A percentile compares a stretch with the other conserved stretches of the same genome.
Conservation (phyloP, 2,329 filamentous ascomycete genomes). For the Alternaria longipes region DNA sequence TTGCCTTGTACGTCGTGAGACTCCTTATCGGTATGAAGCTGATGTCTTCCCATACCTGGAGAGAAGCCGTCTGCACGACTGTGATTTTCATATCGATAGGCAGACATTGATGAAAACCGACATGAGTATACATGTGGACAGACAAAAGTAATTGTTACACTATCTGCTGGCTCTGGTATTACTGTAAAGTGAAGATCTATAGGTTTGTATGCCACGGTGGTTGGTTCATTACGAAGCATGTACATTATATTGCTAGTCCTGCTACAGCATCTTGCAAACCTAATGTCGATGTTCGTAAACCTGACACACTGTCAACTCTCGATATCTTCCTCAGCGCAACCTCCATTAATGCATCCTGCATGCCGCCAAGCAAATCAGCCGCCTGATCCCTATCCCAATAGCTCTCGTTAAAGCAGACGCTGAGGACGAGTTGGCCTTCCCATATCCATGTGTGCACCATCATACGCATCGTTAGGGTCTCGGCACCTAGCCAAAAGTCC, state of each 20-base stretch:
- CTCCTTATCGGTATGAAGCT: too few relatives aligned
- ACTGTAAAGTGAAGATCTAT: too few relatives aligned
- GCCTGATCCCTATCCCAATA: constrained; percentile 31
- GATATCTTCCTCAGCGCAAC: constrained; percentile 12
- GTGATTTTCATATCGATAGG: too few relatives aligned
- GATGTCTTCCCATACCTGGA: too few relatives aligned
- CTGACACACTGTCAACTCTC: neutral
- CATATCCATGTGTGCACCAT: constrained; percentile 39
- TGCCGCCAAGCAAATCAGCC: constrained; percentile 20
- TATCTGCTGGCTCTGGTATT: too few relatives aligned
- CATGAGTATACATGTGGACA: too few relatives aligned
- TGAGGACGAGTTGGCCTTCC: constrained; percentile 30
- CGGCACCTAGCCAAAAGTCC: constrained; percentile 36
- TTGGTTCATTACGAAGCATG: too few relatives aligned
- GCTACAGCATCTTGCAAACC: neutral
- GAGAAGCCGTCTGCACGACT: too few relatives aligned
- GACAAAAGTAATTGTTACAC: too few relatives aligned
- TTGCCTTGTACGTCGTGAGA: too few relatives aligned
- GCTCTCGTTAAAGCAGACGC: constrained; percentile 34
- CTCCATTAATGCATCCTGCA: constrained; percentile 27
- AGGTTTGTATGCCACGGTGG: too few relatives aligned
- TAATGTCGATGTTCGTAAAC: neutral
- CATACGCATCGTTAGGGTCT: constrained; percentile 34
- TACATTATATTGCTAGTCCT: neutral
- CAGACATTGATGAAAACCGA: too few relatives aligned